Conservation (phyloP, 2,329 filamentous ascomycete species). For the Claviceps maximensis region DNA sequence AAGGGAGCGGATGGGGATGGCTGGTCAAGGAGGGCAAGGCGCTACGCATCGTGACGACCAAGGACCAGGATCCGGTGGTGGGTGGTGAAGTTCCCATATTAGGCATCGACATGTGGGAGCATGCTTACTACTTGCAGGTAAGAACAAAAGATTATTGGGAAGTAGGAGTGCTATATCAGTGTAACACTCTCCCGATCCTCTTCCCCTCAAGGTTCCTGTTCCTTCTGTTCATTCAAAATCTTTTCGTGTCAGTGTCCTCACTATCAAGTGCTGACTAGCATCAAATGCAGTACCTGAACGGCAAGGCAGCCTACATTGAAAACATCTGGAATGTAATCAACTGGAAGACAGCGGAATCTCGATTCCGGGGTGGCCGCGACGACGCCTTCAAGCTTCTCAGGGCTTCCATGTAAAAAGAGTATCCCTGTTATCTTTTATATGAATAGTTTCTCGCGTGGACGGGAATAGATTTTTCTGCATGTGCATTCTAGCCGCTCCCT, state of each 20-base stretch:
- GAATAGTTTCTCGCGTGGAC: too few species aligned
- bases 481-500: too few species aligned
- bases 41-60: slow-evolving; percentile 64
- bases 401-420: slow-evolving; percentile 23
- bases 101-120: slow-evolving; percentile 86
- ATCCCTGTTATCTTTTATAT: neutral
- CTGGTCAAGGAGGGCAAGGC: slow-evolving; percentile 51
- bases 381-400: slow-evolving; percentile 32
- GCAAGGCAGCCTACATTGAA: slow-evolving; percentile 60
- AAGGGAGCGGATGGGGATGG: slow-evolving; percentile 86
- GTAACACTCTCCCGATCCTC: neutral
- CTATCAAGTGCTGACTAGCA: neutral
- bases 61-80: slow-evolving; percentile 70
- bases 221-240: neutral
- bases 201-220: neutral
- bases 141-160: slow-evolving; percentile 6
- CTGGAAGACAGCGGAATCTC: slow-evolving; percentile 56
- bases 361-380: slow-evolving; percentile 38
- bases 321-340: slow-evolving; percentile 71
- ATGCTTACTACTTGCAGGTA: slow-evolving; percentile 78
- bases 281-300: slow-evolving; percentile 54
- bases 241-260: neutral
- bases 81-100: slow-evolving; percentile 53
- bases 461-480: too few species aligned
- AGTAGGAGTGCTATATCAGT: neutral